Evolutionary conservation across 192 early-diverging fungal species (phyloP).

Genomic region (Tieghemiomyces parasiticus): DNA sequence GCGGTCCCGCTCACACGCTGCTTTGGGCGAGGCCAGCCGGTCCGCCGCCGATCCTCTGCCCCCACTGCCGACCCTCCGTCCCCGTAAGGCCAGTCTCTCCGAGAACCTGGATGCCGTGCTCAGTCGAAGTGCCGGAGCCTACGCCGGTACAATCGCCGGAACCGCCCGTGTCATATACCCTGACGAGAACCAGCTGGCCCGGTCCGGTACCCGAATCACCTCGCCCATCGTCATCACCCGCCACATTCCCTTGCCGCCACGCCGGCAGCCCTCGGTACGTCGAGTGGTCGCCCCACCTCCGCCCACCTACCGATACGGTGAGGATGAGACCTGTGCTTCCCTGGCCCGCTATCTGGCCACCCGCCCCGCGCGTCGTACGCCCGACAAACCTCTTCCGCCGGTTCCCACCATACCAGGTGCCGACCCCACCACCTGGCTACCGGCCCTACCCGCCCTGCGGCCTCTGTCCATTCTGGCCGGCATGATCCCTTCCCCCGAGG

Average conservation of each 20-base stretch:
- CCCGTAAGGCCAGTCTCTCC: too few species aligned
- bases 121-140: too few species aligned
- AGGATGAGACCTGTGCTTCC: not conserved
- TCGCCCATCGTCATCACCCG: conserved; percentile 11
- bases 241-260: not conserved
- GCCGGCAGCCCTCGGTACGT: not conserved
- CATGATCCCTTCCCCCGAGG: not conserved
- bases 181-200: too few species aligned
- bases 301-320: not conserved
- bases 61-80: too few species aligned
- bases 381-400: conserved; percentile 1
- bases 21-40: too few species aligned
- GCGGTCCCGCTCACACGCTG: too few species aligned
- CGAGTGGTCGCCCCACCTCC: not conserved
- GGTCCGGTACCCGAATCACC: conserved; percentile 9
- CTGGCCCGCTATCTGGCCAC: not conserved
- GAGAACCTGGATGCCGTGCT: too few species aligned
- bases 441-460: not conserved
- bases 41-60: too few species aligned
- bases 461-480: conserved; percentile 3
- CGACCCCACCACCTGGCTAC: not conserved
- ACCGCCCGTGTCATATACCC: too few species aligned
- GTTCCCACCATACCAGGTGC: not conserved
- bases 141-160: too few species aligned
- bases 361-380: not conserved